Evolutionary conservation across 2,329 filamentous ascomycete genomes (phyloP).

Genomic region (Alternaria sp.): DNA sequence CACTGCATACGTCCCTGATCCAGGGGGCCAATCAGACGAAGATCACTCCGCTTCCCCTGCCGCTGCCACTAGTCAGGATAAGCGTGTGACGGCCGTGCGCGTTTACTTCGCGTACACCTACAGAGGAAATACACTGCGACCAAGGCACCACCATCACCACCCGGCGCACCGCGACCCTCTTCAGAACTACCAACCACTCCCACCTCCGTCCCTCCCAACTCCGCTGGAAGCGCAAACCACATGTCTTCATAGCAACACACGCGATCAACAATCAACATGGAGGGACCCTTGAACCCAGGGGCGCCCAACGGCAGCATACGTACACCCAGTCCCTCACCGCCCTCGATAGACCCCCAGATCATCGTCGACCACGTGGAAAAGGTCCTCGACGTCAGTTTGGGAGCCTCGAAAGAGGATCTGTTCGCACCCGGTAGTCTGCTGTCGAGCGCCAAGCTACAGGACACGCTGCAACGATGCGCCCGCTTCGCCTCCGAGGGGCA

Average conservation of each 20-base stretch:
- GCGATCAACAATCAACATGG: slow-evolving; percentile 48
- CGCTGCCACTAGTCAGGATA: slow-evolving; percentile 28
- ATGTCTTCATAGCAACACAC: slow-evolving; percentile 43
- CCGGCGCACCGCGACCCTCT: slow-evolving; percentile 21
- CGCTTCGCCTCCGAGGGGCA: slow-evolving; percentile 90
- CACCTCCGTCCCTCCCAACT: slow-evolving; percentile 13
- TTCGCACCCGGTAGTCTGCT: slow-evolving; percentile 83
- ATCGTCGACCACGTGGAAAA: slow-evolving; percentile 60
- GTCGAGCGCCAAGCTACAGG: slow-evolving; percentile 72
- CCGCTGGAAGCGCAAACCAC: slow-evolving; percentile 38
- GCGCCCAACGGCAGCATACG: slow-evolving; percentile 52
- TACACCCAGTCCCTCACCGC: slow-evolving; percentile 49
- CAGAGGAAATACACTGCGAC: slow-evolving; percentile 22
- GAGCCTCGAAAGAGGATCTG: slow-evolving; percentile 74
- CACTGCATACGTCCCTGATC: slow-evolving; percentile 6
- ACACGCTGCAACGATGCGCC: slow-evolving; percentile 86
- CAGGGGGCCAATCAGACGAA: slow-evolving; percentile 31
- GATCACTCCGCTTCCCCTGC: slow-evolving; percentile 34
- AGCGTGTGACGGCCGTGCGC: slow-evolving; percentile 22
- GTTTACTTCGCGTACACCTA: slow-evolving; percentile 31
- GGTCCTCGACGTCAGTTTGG: slow-evolving; percentile 59
- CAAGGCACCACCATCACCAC: slow-evolving; percentile 39
- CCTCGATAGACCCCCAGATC: slow-evolving; percentile 57
- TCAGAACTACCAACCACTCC: slow-evolving; percentile 14
- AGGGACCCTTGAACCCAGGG: slow-evolving; percentile 54